Evolutionary conservation across 768 basidiomycete species (phyloP).

Genomic region (Saitozyma sp.): DNA sequence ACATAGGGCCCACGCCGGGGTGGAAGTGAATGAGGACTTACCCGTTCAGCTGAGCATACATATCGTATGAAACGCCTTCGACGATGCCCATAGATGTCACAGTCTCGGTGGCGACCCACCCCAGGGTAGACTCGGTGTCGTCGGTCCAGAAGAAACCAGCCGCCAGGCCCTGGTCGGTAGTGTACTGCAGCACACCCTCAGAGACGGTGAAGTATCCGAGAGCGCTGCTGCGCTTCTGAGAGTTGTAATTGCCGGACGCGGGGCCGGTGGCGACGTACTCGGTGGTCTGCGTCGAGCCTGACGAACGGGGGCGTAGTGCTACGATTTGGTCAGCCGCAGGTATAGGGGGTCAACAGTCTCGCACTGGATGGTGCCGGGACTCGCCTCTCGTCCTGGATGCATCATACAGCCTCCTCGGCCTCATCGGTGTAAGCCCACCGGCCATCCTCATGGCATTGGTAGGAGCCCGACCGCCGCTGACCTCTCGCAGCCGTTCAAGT

Average conservation of each 20-base stretch:
- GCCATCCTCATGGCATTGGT: constrained; percentile 4
- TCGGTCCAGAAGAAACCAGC: background rate
- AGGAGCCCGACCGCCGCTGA: too few species aligned
- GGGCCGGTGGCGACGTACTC: constrained; percentile 2
- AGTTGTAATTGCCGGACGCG: background rate
- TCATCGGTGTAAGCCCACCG: background rate
- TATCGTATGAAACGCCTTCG: background rate
- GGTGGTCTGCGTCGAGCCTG: background rate
- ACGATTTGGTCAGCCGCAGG: too few species aligned
- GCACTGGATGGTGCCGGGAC: background rate
- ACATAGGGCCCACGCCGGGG: too few species aligned
- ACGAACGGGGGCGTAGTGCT: constrained; percentile 1
- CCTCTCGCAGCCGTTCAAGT: too few species aligned
- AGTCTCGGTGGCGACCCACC: background rate
- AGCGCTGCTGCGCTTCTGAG: background rate
- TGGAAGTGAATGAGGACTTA: background rate
- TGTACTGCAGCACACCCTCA: background rate
- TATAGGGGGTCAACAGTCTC: too few species aligned
- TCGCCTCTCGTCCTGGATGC: background rate
- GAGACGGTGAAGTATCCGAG: constrained; percentile 2
- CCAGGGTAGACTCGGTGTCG: background rate
- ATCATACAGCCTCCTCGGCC: constrained; percentile 2
- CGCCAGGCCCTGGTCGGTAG: background rate
- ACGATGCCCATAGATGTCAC: background rate
- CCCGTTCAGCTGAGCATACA: background rate